Evolutionary conservation across 2,329 filamentous ascomycete species (phyloP).

Genomic region (Aspergillus tanneri): DNA sequence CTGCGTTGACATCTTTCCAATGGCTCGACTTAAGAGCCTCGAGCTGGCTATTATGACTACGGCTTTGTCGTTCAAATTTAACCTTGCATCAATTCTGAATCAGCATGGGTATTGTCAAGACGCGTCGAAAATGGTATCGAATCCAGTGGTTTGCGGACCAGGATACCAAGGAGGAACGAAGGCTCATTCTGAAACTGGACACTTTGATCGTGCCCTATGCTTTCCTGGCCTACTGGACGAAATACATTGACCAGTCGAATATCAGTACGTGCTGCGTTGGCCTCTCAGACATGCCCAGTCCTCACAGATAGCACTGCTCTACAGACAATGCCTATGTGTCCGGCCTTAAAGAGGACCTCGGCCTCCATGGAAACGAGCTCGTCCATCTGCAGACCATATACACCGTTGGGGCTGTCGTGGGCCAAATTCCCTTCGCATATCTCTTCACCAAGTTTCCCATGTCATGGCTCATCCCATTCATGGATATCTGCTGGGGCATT

Average conservation of each 20-base stretch:
- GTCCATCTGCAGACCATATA: slow-evolving; percentile 58
- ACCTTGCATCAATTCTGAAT: not conserved
- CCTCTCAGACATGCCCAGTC: not conserved
- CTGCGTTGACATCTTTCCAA: not conserved
- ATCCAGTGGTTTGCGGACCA: slow-evolving; percentile 51
- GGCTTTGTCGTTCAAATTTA: not conserved
- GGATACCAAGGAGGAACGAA: slow-evolving; percentile 53
- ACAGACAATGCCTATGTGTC: slow-evolving; percentile 57
- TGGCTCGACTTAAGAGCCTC: not conserved
- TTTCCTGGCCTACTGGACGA: slow-evolving; percentile 57
- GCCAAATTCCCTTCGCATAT: slow-evolving; percentile 55
- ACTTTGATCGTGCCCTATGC: slow-evolving; percentile 57
- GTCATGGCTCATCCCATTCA: slow-evolving; percentile 51
- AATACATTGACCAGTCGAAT: slow-evolving; percentile 57
- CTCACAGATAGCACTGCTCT: not conserved
- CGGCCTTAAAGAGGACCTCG: slow-evolving; percentile 54
- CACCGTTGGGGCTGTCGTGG: slow-evolving; percentile 51
- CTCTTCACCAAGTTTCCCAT: slow-evolving; percentile 50
- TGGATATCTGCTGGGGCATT: slow-evolving; percentile 57
- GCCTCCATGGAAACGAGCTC: slow-evolving; percentile 54
- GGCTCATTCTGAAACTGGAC: slow-evolving; percentile 57
- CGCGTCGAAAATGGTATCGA: slow-evolving; percentile 8
- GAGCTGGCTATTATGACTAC: not conserved
- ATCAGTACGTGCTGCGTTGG: slow-evolving; percentile 43
- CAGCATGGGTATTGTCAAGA: not conserved